A percentile compares a stretch with the other conserved stretches of the same genome.
Conservation (phyloP, 2,329 filamentous ascomycete species). For the Ascochyta koolunga region DNA sequence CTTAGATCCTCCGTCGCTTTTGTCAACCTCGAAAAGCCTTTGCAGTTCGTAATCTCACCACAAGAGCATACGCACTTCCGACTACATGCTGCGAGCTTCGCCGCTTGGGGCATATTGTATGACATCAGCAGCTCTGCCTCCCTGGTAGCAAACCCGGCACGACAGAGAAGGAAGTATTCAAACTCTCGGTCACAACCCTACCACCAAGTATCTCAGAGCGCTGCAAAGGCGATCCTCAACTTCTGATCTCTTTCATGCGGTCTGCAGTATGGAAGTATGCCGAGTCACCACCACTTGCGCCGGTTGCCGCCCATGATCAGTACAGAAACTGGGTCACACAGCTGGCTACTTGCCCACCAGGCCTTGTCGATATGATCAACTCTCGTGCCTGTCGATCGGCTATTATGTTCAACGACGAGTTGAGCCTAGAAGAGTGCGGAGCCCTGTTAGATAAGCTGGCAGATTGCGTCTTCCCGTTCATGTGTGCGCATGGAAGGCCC, state of each 20-base stretch:
- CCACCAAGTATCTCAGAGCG: constrained; percentile 77
- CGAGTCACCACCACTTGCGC: constrained; percentile 17
- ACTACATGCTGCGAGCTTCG: constrained; percentile 63
- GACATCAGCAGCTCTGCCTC: constrained; percentile 46
- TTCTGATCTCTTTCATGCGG: constrained; percentile 77
- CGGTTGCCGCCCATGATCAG: not conserved
- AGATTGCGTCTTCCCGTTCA: constrained; percentile 74
- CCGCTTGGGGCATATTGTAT: constrained; percentile 76
- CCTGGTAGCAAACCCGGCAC: not conserved
- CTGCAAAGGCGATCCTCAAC: constrained; percentile 72
- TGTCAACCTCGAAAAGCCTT: constrained; percentile 53
- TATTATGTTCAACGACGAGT: constrained; percentile 82
- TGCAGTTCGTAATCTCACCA: constrained; percentile 69
- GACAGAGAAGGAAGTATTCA: constrained; percentile 10
- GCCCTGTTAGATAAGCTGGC: constrained; percentile 64
- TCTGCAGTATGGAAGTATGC: constrained; percentile 71
- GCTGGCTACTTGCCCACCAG: constrained; percentile 73
- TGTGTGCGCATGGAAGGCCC: constrained; percentile 77
- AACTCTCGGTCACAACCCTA: constrained; percentile 62
- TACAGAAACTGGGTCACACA: constrained; percentile 61
- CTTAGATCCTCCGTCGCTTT: constrained; percentile 39
- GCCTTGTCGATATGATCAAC: constrained; percentile 77
- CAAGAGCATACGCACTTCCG: constrained; percentile 67
- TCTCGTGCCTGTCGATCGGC: constrained; percentile 79
- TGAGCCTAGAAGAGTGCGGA: constrained; percentile 64